Percentiles rank a stretch among this genome's conserved stretches.
Evolutionary conservation across 768 basidiomycete species (phyloP).

Genomic region (Phaeotremella skinneri): DNA sequence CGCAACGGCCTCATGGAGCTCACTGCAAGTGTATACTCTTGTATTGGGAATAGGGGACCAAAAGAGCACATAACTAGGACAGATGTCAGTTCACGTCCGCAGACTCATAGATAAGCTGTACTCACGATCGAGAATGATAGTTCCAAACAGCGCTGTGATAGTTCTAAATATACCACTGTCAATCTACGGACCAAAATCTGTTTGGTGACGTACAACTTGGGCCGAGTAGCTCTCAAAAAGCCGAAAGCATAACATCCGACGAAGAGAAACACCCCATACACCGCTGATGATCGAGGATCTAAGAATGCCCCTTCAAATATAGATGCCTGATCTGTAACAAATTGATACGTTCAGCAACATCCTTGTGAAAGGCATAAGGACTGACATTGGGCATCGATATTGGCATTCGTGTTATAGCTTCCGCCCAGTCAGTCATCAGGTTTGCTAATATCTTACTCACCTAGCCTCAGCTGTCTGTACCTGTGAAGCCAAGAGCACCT

Average conservation of each 20-base stretch:
- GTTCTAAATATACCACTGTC: slow-evolving; percentile 24
- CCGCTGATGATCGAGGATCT: slow-evolving; percentile 56
- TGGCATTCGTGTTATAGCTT: slow-evolving; percentile 34
- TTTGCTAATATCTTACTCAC: slow-evolving; percentile 23
- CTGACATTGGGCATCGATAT: slow-evolving; percentile 45
- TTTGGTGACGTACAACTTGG: slow-evolving; percentile 51
- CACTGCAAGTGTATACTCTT: slow-evolving; percentile 55
- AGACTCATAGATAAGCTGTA: not conserved
- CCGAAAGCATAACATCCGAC: slow-evolving; percentile 57
- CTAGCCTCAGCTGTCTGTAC: slow-evolving; percentile 31
- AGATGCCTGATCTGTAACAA: slow-evolving; percentile 48
- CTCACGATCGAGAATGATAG: slow-evolving; percentile 54
- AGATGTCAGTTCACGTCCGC: slow-evolving; percentile 16
- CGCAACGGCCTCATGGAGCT: slow-evolving; percentile 7
- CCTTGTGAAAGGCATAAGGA: slow-evolving; percentile 34
- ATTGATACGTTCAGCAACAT: not conserved
- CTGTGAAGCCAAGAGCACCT: slow-evolving; percentile 28
- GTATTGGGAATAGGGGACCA: slow-evolving; percentile 59
- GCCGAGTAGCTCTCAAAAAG: slow-evolving; percentile 56
- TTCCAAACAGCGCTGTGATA: slow-evolving; percentile 57
- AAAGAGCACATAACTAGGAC: slow-evolving; percentile 49
- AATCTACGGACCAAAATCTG: not conserved
- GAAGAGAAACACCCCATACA: slow-evolving; percentile 59
- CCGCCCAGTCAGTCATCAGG: not conserved
- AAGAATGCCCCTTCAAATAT: slow-evolving; percentile 60